phyloP scores from a whole-genome alignment of 305 asterid species.

The Fraxinus angustifolia region DNA sequence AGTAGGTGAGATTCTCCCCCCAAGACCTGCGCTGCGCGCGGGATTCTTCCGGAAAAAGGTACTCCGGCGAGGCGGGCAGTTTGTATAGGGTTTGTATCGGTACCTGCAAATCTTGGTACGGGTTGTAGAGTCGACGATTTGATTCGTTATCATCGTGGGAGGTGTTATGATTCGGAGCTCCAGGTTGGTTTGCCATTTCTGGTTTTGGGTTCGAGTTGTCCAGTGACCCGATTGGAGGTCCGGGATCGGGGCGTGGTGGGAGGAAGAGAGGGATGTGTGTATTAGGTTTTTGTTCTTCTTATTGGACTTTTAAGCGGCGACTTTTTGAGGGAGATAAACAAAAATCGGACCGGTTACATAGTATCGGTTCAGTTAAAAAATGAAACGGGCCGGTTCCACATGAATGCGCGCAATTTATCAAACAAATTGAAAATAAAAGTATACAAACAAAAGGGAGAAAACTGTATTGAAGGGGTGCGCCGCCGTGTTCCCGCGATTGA shows the following conservation, averaged over 20 bases:
- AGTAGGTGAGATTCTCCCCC: slow-evolving; percentile 89
- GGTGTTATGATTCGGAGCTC: slow-evolving; percentile 44
- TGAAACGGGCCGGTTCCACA: background rate
- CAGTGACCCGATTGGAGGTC: background rate
- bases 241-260: background rate
- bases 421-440: background rate
- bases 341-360: background rate
- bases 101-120: slow-evolving; percentile 68
- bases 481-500: background rate
- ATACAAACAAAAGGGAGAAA: background rate
- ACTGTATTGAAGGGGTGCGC: background rate
- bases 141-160: slow-evolving; percentile 32
- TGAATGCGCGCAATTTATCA: background rate
- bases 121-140: slow-evolving; percentile 76
- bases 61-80: slow-evolving; percentile 83
- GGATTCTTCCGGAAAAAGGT: slow-evolving; percentile 79
- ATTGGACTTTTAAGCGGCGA: background rate
- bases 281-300: background rate
- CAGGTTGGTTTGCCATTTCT: slow-evolving; percentile 64
- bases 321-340: background rate
- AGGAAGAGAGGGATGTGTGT: background rate
- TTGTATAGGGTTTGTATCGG: slow-evolving; percentile 62
- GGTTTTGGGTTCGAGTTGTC: background rate
- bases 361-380: background rate
- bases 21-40: slow-evolving; percentile 78